Conservation (phyloP, 2,329 filamentous ascomycete species). For the Aquanectria penicillioides region DNA sequence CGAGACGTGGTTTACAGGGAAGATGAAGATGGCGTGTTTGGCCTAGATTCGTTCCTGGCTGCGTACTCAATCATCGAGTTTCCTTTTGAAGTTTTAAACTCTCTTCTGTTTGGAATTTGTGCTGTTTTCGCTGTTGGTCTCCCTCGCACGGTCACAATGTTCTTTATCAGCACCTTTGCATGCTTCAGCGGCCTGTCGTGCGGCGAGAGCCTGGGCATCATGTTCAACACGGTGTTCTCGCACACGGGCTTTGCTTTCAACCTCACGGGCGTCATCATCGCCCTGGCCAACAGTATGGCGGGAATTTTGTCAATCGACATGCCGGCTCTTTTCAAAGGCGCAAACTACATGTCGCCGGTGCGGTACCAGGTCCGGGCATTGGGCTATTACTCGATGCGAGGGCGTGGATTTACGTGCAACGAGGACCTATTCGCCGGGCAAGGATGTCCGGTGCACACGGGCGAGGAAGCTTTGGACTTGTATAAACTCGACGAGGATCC, state of each 20-base stretch:
- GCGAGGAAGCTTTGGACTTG: conserved; percentile 71
- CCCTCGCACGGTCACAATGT: conserved; percentile 67
- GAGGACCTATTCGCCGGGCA: conserved; percentile 53
- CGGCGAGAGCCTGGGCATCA: conserved; percentile 78
- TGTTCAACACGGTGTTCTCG: conserved; percentile 78
- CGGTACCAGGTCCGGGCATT: conserved; percentile 74
- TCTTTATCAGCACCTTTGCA: conserved; percentile 72
- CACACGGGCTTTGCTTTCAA: conserved; percentile 81
- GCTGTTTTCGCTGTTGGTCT: conserved; percentile 71
- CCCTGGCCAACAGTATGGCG: conserved; percentile 74
- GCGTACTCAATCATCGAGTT: conserved; percentile 75
- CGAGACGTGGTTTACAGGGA: conserved; percentile 80
- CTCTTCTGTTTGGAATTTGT: conserved; percentile 71
- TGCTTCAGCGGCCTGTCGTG: conserved; percentile 78
- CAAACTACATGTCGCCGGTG: conserved; percentile 77
- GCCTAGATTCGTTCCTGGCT: conserved; percentile 73
- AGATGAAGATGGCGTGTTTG: conserved; percentile 76
- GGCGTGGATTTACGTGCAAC: conserved; percentile 69
- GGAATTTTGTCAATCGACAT: conserved; percentile 76
- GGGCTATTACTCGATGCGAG: conserved; percentile 69
- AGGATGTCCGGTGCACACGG: conserved; percentile 70
- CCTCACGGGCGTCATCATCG: conserved; percentile 73
- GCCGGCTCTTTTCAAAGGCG: conserved; percentile 68
- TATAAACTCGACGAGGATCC: conserved; percentile 72
- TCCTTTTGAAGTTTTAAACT: conserved; percentile 74